Evolutionary conservation across 208 protist species (phyloP), one percentile per base, ranked within the genome.

Genomic region (Trypanosoma vivax): DNA sequence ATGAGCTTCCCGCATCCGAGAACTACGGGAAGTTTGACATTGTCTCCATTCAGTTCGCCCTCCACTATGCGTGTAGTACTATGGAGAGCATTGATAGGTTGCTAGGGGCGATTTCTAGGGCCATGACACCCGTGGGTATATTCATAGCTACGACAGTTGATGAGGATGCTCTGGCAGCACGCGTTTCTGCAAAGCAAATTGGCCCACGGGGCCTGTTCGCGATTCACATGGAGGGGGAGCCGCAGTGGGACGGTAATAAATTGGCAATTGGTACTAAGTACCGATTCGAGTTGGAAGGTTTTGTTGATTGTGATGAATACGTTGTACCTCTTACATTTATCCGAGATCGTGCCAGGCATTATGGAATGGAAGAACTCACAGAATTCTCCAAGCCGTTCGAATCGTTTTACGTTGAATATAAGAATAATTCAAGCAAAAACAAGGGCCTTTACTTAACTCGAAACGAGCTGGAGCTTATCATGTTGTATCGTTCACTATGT

Each of bases 261-360:
- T 59, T 94, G 0, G 46, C 40, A 3, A 39, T 79, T 0, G 78
- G 86, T 25, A 81, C 79, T 9, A 51, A 66, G 54, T 94, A 94
- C 40, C 73, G 79, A 48, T 94, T 94, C 41, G 35, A 39, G 2
- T 64, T 94, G n/a, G 64, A 89, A 0, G 86, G 83, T n/a, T 94
- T 94, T 68, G 86, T 94, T 3, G 82, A 94, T 55, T 90, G 86
- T 60, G 52, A 71, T 10, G 82, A 94, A 66, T 94, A 86, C 43
- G 77, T 90, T 9, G 86, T 90, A 9, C 76, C 82, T 28, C 30
- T 70, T 13, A 53, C 63, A 2, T 53, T 68, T 16, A 42, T 93
- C 6, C 55, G 47, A 24, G 21, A 48, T 18, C 46, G 55, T 27
- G 73, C 76, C 0, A 52, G 40, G 3, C 39, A 66, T 31, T 54